phyloP scores from a whole-genome alignment of 1,139 yeast genomes.

The Lodderomyces elongisporus region DNA sequence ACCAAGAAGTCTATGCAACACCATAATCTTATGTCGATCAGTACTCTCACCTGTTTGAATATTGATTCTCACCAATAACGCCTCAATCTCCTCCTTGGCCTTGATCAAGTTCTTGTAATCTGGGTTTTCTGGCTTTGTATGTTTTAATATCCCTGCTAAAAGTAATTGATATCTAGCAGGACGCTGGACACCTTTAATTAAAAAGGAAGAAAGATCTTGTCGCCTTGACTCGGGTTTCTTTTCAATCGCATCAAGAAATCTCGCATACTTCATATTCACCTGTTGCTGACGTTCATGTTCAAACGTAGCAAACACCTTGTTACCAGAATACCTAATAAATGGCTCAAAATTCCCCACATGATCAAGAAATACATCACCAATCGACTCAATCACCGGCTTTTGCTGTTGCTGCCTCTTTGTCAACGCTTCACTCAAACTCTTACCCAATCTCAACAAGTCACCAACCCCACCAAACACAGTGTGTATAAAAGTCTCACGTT shows the following conservation, averaged over 20 bases:
- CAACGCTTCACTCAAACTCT: constrained; percentile 81
- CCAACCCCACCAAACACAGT: constrained; percentile 88
- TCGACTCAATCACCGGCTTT: constrained; percentile 71
- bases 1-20: constrained; percentile 72
- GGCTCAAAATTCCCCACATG: constrained; percentile 87
- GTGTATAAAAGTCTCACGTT: constrained; percentile 84
- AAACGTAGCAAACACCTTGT: constrained; percentile 90
- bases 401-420: constrained; percentile 84
- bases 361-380: constrained; percentile 85
- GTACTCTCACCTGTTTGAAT: constrained; percentile 92
- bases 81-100: constrained; percentile 73
- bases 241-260: constrained; percentile 89
- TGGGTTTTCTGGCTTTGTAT: constrained; percentile 68
- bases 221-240: constrained; percentile 85
- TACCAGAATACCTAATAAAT: constrained; percentile 90
- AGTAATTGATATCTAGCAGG: constrained; percentile 91
- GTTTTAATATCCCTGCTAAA: constrained; percentile 76
- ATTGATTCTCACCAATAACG: constrained; percentile 75
- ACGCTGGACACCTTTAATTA: constrained; percentile 93
- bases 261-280: constrained; percentile 81
- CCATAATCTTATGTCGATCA: constrained; percentile 85
- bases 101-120: constrained; percentile 68
- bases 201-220: constrained; percentile 86
- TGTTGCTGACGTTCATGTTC: constrained; percentile 94
- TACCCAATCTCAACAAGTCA: constrained; percentile 80